Evolutionary conservation across 2,329 filamentous ascomycete genomes (phyloP).

Genomic region (Fusarium sp.): DNA sequence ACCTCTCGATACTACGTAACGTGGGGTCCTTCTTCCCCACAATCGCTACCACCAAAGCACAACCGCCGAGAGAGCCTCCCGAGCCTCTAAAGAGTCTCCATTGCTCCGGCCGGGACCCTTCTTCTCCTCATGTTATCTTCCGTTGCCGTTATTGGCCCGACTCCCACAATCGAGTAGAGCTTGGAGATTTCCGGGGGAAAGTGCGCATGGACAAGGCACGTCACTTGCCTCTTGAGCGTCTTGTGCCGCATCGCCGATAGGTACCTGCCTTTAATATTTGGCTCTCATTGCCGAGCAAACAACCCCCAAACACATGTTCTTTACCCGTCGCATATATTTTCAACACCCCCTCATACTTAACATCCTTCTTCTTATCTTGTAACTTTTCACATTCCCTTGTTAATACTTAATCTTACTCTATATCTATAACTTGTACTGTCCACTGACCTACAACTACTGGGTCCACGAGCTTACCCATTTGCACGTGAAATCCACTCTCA

Average conservation of each 20-base stretch:
- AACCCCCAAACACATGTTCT: slow-evolving; percentile 9
- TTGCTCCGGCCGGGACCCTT: slow-evolving; percentile 38
- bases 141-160: slow-evolving; percentile 18
- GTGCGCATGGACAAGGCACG: slow-evolving; percentile 24
- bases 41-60: background rate
- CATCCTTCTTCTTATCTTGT: background rate
- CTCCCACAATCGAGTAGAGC: background rate
- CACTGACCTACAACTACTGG: slow-evolving; percentile 9
- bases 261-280: background rate
- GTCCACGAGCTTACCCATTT: slow-evolving; percentile 22
- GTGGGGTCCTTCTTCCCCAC: slow-evolving; percentile 25
- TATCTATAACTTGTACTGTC: slow-evolving; percentile 10
- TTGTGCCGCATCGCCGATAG: slow-evolving; percentile 41
- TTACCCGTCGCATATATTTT: slow-evolving; percentile 6
- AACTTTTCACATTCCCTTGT: background rate
- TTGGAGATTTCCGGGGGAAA: slow-evolving; percentile 16
- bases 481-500: slow-evolving; percentile 32
- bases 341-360: slow-evolving; percentile 5
- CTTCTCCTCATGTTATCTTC: slow-evolving; percentile 12
- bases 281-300: slow-evolving; percentile 3
- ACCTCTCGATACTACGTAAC: background rate
- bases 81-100: slow-evolving; percentile 35
- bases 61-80: slow-evolving; percentile 20
- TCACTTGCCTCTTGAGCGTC: slow-evolving; percentile 39
- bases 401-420: slow-evolving; percentile 1